phyloP scores from a whole-genome alignment of 192 early-diverging fungal species.

The Rhizophagus sp. region DNA sequence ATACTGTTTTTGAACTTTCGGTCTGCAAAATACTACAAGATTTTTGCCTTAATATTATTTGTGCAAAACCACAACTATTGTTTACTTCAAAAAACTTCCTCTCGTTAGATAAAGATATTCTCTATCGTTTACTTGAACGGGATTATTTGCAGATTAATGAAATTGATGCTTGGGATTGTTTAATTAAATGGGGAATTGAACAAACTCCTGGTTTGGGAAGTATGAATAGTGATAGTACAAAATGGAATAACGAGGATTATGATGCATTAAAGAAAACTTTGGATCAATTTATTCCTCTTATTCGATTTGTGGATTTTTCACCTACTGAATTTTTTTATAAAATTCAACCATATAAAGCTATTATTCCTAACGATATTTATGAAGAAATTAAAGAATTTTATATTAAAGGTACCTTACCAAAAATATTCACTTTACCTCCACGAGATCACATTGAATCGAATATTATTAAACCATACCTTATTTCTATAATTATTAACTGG shows the following conservation, averaged over 20 bases:
- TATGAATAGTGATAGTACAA: neutral
- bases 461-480: no score
- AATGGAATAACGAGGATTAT: slow-evolving; percentile 3
- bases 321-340: neutral
- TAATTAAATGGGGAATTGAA: slow-evolving; percentile 15
- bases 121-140: no score
- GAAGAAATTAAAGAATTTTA: neutral
- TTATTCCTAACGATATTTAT: neutral
- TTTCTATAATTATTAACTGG: no score
- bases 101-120: no score
- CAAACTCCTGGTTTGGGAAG: neutral
- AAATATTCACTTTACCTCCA: no score
- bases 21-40: slow-evolving; percentile 1
- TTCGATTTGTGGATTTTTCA: slow-evolving; percentile 1
- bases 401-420: no score
- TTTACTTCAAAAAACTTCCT: slow-evolving; percentile 2
- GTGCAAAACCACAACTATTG: neutral
- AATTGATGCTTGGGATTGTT: neutral
- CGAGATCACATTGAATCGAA: neutral
- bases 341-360: neutral
- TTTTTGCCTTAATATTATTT: slow-evolving; percentile 15
- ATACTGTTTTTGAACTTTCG: neutral
- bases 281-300: slow-evolving; percentile 3
- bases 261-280: neutral
- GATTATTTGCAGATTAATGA: neutral